A percentile compares a stretch with the other conserved stretches of the same genome.
Conservation (phyloP, 805 yeast species). For the Tetrapisispora nanseiensis region DNA sequence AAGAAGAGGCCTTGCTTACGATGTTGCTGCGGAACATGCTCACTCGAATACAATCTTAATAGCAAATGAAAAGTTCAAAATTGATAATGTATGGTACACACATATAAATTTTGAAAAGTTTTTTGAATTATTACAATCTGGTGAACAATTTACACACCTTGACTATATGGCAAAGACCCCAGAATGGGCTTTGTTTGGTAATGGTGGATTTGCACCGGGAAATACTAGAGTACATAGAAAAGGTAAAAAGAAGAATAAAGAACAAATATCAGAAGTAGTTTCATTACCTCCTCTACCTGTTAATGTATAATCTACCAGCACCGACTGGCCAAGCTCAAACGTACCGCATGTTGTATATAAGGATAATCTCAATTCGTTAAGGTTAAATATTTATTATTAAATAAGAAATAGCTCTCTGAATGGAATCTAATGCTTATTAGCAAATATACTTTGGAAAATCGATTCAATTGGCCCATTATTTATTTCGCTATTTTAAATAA, state of each 20-base stretch:
- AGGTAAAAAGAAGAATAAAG: slow-evolving; percentile 33
- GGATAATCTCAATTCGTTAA: neutral
- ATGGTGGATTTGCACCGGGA: slow-evolving; percentile 86
- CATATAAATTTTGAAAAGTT: slow-evolving; percentile 76
- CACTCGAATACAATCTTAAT: slow-evolving; percentile 87
- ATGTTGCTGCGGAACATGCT: slow-evolving; percentile 89
- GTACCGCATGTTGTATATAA: neutral
- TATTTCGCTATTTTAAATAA: too few species aligned
- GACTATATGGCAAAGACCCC: slow-evolving; percentile 81
- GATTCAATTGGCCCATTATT: too few species aligned
- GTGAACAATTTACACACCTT: slow-evolving; percentile 60
- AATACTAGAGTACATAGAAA: slow-evolving; percentile 57
- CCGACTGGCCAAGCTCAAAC: neutral
- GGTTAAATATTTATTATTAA: neutral
- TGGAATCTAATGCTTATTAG: too few species aligned
- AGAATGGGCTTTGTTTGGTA: slow-evolving; percentile 85
- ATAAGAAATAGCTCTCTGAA: too few species aligned
- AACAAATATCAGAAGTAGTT: neutral
- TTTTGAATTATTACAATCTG: slow-evolving; percentile 57
- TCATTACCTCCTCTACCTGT: slow-evolving; percentile 2
- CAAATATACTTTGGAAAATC: too few species aligned
- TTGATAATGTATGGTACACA: slow-evolving; percentile 71
- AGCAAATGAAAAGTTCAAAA: slow-evolving; percentile 64
- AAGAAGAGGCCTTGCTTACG: slow-evolving; percentile 61
- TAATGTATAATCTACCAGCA: neutral